phyloP scores from a whole-genome alignment of 176 grass and related monocot genomes.

The Cenchrus fungigraminus region DNA sequence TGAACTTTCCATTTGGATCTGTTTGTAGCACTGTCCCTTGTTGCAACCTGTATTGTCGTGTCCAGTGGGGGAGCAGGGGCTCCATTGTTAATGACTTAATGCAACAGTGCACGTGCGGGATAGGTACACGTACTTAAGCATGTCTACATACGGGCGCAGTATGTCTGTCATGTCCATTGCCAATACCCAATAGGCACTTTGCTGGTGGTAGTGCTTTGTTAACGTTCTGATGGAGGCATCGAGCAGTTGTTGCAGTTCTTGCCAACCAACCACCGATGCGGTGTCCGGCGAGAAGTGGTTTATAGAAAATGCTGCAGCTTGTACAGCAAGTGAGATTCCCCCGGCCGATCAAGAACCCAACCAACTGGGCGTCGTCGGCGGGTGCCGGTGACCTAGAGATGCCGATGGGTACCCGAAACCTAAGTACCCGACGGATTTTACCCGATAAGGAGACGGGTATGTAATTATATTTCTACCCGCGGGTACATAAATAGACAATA shows the following conservation, averaged over 20 bases:
- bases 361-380: too few species aligned
- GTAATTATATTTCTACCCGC: too few species aligned
- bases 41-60: not conserved
- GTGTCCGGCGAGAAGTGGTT: not conserved
- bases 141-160: not conserved
- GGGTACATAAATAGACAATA: too few species aligned
- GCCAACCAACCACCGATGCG: not conserved
- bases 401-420: too few species aligned
- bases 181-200: not conserved
- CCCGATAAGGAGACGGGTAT: too few species aligned
- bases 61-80: not conserved
- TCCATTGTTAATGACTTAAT: not conserved
- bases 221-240: too few species aligned
- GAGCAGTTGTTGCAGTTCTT: not conserved
- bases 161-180: not conserved
- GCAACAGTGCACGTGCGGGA: not conserved
- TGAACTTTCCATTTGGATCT: not conserved
- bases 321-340: conserved; percentile 5
- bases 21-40: not conserved
- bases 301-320: not conserved
- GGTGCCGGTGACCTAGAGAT: too few species aligned
- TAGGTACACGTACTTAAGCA: not conserved
- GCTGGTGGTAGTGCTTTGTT: too few species aligned
- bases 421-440: too few species aligned
- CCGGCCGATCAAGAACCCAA: not conserved